Base-by-base conservation (phyloP, 2,329 filamentous ascomycete genomes). In the Xylaria sp. region DNA sequence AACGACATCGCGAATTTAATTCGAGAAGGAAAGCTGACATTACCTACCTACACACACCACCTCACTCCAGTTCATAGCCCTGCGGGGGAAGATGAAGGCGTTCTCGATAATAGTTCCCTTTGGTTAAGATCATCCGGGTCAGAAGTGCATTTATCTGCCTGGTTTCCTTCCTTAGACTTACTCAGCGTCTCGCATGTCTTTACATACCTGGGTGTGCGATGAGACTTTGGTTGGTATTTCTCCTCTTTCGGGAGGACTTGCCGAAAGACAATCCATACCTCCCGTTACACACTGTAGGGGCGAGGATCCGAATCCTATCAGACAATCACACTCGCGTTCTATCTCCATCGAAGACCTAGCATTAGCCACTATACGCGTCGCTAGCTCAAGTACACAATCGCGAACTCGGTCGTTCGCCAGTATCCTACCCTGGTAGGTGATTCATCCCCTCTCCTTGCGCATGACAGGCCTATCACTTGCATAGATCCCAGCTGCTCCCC, bases 361-460 rank as follows among this genome's bases (percentile, higher is more conserved):
- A n/a, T n/a, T n/a, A n/a, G n/a, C n/a, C n/a, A n/a, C n/a, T n/a
- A n/a, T n/a, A n/a, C n/a, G n/a, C n/a, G n/a, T n/a, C n/a, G n/a
- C n/a, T n/a, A n/a, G n/a, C n/a, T n/a, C n/a, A 34, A 13, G 29
- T 34, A 34, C 11, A 11, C 16, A 13, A 13, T 13, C 20, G 7
- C 4, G n/a, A 41, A 8, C 19, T 16, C 11, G n/a, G n/a, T 17
- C 9, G 5, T 7, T 41, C 39, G 17, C 19, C 17, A 7, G 9
- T 22, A 21, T 16, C 18, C 6, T 22, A 11, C 39, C 8, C 16
- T 17, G 29, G 22, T 19, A 7, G 17, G 18, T 13, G n/a, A 66
- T n/a, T 74, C 69, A 17, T 74, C 73, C 42, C 72, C 18, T 34
- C 24, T 43, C 13, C 19, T 20, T 7, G 21, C 29, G 8, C 24